Evolutionary conservation across 2,329 filamentous ascomycete species (phyloP), one percentile per base, ranked within the genome.

Genomic region (Monilinia laxa): DNA sequence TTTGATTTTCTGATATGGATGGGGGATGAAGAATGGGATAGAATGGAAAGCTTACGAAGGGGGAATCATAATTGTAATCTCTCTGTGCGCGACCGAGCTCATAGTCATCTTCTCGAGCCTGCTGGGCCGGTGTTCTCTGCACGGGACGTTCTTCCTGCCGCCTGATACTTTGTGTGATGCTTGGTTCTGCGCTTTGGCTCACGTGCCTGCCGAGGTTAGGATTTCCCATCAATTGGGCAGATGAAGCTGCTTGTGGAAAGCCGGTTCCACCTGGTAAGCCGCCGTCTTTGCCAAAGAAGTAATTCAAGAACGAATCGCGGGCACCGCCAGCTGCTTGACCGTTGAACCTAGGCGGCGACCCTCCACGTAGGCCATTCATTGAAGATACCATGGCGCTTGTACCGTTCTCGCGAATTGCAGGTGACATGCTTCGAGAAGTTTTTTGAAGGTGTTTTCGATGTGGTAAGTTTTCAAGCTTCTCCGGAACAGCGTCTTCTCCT

Each of bases 231-330:
- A 62, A 51, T 25, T 65, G 64, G 12, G 55, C 45, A 12, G 64
- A 42, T 23, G 70, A 60, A 18, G 71, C 77, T 69, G 78, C 77
- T 71, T 78, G 73, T 75, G 76, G 73, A 25, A 71, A 68, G 11
- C 77, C 76, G 42, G 75, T 65, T 62, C 81, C 75, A 68, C 81
- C 75, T 67, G 82, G 80, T 42, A 82, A 79, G 51, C 85, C 83
- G 57, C 91, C 91, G 69, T 99, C 95, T 77, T 99, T 98, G 73
- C 95, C 93, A 75, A 99, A 99, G 80, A 99, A 99, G 79, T 99
- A 99, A 79, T 94, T 98, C 69, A 99, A 79, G 82, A 99, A 99
- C 0, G 93, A 96, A 79, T 99, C 95, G 69, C 89, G 87, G 52
- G 91, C 87, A 68, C 81, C 85, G 66, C 88, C 88, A 60, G 84